Base-by-base conservation (phyloP, 1,284 basidiomycete genomes). In the Puccinia sorghi region DNA sequence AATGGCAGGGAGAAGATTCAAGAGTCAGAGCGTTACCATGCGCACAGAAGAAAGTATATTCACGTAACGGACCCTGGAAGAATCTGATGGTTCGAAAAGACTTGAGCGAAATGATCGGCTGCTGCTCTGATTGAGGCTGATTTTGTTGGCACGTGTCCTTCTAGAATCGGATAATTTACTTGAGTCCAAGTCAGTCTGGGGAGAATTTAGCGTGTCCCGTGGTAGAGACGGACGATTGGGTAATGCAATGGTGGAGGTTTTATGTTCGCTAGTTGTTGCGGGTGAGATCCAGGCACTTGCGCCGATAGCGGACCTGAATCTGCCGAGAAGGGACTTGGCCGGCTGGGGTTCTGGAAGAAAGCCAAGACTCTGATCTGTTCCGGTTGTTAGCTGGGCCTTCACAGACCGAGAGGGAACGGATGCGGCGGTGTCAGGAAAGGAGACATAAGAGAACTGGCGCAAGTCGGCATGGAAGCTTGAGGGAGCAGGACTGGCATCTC, bases 231-330 rank as follows among this genome's bases (percentile, higher is more conserved):
- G 43, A n/a, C 25, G 59, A 25, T n/a, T n/a, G 63, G 72, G 41
- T 9, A 37, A 56, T 20, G 72, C 56, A n/a, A 73, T 73, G 25
- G 72, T 59, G 17, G 63, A 56, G 8, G 64, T 39, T 67, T 76
- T 76, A 48, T 63, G 37, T 54, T 69, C 32, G 22, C 25, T 69
- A 13, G 74, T 52, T 32, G 61, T 76, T 39, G 52, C 39, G 22
- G 74, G 64, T 46, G 64, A 71, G 15, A 71, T 66, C 74, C 74
- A 76, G 17, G 63, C 74, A 20, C 61, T 69, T 25, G 74, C 74
- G 39, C 74, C 74, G 64, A 76, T 76, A 8, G 74, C 74, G n/a
- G 74, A 76, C 43, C 69, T 76, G 37, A 76, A 76, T 46, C 74
- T 67, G n/a, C 63, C 64, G 6, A 76, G 41, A 15, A 76, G 50